Evolutionary conservation across 257 asterid genomes (phyloP), one percentile per base, ranked within the genome.

Genomic region (Voacanga thouarsii): DNA sequence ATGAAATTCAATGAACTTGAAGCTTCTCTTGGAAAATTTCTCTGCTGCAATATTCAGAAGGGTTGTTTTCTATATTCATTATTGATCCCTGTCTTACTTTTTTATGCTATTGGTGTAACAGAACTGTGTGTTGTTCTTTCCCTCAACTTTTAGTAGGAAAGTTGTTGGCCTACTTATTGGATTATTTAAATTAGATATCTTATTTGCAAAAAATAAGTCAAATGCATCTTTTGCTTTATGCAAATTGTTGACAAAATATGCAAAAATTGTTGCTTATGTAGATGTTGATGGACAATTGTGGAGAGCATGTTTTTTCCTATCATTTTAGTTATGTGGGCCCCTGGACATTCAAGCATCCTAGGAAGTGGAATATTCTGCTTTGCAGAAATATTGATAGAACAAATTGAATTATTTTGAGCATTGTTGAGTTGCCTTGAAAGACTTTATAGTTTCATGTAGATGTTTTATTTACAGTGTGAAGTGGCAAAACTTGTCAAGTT

Each of bases 1-100:
- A 87, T 88, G 92, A 96, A 93, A 83, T 77, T 87, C 70, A 78
- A 78, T 77, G 79, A 66, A 71, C 81, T 21, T 79, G 96, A 82
- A 79, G 75, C 77, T 83, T 77, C 83, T 79, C 65, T n/a, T n/a
- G 92, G 97, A 91, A 88, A n/a, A 55, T 60, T 72, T 72, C 45
- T 66, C 30, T 45, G 18, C 28, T 75, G 51, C 44, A 49, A 18
- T 55, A 30, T 61, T 59, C 53, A 12, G 45, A 70, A 71, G 23
- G n/a, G 55, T 53, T 21, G 71, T 26, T 57, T 61, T 43, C n/a
- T 74, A n/a, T 41, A 0, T 49, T 49, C 8, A 12, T 7, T 30
- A 47, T n/a, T 71, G 39, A 4, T 30, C 21, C 49, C 49, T 51
- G 5, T 73, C 63, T 18, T 73, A 53, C 33, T 43, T 23, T 21